These are phyloP conservation scores for Trichomonas tenax DNA, from an alignment of 208 protist genomes.

Conservation along the genomic window DNA sequence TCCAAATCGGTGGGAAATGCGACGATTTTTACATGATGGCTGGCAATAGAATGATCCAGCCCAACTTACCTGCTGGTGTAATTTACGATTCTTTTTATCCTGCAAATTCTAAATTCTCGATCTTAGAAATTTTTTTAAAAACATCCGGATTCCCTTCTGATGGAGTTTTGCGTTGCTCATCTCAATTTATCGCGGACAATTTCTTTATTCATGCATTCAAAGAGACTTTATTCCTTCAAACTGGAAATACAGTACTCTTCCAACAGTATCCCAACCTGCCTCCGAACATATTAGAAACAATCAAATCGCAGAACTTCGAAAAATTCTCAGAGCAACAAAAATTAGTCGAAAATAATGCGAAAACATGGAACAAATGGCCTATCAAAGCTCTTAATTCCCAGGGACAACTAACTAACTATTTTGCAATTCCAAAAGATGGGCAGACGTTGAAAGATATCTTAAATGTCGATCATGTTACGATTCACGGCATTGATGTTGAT, in stretches of 20 bases:
- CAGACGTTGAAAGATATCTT: neutral
- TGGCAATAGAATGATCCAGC: neutral
- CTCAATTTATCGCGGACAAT: neutral
- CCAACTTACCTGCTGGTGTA: neutral
- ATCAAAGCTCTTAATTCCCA: neutral
- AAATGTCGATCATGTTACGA: neutral
- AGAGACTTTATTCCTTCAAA: neutral
- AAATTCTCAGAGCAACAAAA: neutral
- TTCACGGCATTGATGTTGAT: neutral
- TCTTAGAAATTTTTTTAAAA: neutral
- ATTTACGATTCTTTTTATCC: neutral
- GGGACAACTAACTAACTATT: neutral
- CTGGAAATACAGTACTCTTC: neutral
- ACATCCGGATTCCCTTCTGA: neutral
- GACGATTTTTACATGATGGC: neutral
- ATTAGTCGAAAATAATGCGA: neutral
- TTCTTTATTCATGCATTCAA: neutral
- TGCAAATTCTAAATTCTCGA: neutral
- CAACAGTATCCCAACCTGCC: neutral
- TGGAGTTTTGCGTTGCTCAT: neutral
- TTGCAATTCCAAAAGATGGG: neutral
- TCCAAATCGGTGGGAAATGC: neutral
- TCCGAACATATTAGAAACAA: neutral
- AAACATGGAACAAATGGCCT: neutral
- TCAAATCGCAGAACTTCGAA: neutral